Evolutionary conservation across 2,329 filamentous ascomycete species (phyloP).

Genomic region (Arthrobotrys pseudoclavata): DNA sequence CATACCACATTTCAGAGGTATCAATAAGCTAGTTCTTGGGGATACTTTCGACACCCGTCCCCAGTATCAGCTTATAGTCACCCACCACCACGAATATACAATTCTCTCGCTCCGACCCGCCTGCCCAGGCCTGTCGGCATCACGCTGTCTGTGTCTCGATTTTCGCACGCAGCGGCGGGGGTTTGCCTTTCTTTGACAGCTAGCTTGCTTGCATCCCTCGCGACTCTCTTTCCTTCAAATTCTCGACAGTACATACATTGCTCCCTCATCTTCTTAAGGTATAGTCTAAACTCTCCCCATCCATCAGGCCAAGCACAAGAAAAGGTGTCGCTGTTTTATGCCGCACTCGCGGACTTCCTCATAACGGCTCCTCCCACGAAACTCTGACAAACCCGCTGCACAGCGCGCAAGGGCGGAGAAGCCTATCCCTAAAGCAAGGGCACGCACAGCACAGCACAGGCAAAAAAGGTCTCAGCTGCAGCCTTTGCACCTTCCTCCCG

Average conservation of each 20-base stretch:
- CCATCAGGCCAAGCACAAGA: neutral
- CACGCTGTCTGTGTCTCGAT: constrained; percentile 10
- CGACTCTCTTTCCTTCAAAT: constrained; percentile 3
- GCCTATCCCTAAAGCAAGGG: constrained; percentile 41
- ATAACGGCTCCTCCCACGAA: constrained; percentile 17
- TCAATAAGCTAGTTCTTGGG: neutral
- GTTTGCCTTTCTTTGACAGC: neutral
- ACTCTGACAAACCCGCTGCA: constrained; percentile 49
- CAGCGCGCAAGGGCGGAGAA: constrained; percentile 52
- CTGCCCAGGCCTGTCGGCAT: constrained; percentile 33
- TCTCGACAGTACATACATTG: neutral
- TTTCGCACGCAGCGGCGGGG: constrained; percentile 20
- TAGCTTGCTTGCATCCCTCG: constrained; percentile 5
- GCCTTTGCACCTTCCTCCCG: constrained; percentile 39
- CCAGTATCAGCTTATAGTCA: constrained; percentile 25
- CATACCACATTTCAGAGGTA: neutral
- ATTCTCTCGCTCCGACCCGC: constrained; percentile 51
- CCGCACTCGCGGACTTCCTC: neutral
- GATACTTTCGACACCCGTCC: neutral
- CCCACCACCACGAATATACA: constrained; percentile 11
- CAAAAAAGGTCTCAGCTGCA: constrained; percentile 26
- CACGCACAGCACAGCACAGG: neutral
- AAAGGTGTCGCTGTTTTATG: constrained; percentile 6
- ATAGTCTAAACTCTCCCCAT: constrained; percentile 18
- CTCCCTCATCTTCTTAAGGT: constrained; percentile 12